phyloP scores from a whole-genome alignment of 495 filamentous ascomycete genomes.

The Penicillium egyptiacum region DNA sequence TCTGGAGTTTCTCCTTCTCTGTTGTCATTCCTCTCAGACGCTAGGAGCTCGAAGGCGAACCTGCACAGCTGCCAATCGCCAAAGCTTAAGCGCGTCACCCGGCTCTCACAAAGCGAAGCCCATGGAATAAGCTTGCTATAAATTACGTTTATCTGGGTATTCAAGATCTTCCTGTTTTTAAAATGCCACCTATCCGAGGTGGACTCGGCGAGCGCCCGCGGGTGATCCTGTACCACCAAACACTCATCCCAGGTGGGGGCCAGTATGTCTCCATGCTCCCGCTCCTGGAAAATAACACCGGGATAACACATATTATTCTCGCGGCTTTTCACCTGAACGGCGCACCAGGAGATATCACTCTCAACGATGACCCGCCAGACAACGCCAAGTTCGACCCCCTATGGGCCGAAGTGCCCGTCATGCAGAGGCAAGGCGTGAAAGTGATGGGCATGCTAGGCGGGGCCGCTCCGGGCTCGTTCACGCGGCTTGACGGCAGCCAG shows the following conservation, averaged over 20 bases:
- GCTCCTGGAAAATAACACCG: constrained; percentile 56
- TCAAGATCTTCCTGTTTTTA: not conserved
- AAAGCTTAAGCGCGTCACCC: not conserved
- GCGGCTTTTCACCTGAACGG: constrained; percentile 80
- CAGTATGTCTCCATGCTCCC: constrained; percentile 69
- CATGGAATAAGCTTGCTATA: not conserved
- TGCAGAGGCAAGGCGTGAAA: constrained; percentile 65
- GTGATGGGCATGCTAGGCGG: constrained; percentile 84
- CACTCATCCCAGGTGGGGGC: constrained; percentile 52
- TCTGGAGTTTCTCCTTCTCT: not conserved
- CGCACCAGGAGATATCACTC: constrained; percentile 56
- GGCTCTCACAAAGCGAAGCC: not conserved
- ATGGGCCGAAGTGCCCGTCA: constrained; percentile 67
- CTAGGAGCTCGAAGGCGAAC: not conserved
- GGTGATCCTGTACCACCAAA: constrained; percentile 73
- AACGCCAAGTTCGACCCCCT: constrained; percentile 56
- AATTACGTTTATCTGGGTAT: not conserved
- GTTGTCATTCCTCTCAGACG: not conserved
- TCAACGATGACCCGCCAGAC: constrained; percentile 71
- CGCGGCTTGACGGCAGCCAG: constrained; percentile 58
- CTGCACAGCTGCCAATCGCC: constrained; percentile 5
- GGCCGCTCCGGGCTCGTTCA: constrained; percentile 68
- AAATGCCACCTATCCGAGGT: constrained; percentile 39
- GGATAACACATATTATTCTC: constrained; percentile 74
- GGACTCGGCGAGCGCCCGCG: constrained; percentile 38